Evolutionary conservation across 495 filamentous ascomycete species (phyloP).

Genomic region (Xylaria cubensis): DNA sequence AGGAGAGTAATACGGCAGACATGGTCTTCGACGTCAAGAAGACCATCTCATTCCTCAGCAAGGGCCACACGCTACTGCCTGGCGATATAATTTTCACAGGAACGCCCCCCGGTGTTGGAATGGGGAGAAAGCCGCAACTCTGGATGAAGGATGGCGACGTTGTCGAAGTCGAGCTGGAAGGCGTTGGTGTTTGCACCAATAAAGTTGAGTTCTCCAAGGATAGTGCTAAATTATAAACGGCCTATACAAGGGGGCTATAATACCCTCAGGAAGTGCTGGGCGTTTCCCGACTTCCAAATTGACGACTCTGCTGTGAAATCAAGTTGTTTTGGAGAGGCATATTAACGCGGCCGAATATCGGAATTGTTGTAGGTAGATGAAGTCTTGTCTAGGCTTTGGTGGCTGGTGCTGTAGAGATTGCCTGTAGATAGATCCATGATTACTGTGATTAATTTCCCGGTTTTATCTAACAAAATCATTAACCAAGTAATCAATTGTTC

Average conservation of each 20-base stretch:
- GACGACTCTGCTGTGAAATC: no score
- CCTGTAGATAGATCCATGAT: no score
- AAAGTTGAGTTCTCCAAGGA: conserved; percentile 70
- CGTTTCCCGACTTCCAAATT: no score
- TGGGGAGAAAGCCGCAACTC: conserved; percentile 73
- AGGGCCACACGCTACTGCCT: conserved; percentile 77
- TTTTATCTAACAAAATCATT: no score
- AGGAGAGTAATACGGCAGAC: conserved; percentile 73
- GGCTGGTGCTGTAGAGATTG: no score
- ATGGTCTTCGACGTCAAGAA: conserved; percentile 82
- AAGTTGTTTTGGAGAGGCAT: no score
- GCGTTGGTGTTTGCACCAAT: conserved; percentile 74
- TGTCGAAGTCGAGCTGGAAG: conserved; percentile 77
- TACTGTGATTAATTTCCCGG: no score
- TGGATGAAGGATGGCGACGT: conserved; percentile 83
- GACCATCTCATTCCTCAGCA: conserved; percentile 76
- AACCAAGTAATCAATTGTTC: no score
- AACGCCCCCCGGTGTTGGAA: conserved; percentile 83
- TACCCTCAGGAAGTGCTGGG: no score
- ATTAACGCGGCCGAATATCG: no score
- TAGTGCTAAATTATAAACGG: conserved; percentile 58
- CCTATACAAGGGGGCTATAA: neutral
- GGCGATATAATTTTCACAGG: conserved; percentile 88
- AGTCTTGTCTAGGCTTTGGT: no score
- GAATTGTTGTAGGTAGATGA: no score